These are phyloP conservation scores for Aspergillus tubingensis DNA, from an alignment of 2,329 filamentous ascomycete genomes.

Conservation along the genomic window DNA sequence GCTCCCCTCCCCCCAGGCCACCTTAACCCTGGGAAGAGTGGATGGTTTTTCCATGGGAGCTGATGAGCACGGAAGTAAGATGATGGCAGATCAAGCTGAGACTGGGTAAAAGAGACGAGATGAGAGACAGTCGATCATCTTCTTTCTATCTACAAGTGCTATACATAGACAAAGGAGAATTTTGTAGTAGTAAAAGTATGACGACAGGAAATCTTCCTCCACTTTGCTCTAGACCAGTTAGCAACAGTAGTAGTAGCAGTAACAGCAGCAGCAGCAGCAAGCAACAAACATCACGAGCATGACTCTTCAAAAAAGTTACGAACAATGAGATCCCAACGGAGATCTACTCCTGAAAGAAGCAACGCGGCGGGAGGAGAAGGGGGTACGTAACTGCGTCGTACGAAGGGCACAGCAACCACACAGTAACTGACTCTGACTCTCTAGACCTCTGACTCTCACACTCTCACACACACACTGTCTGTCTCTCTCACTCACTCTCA, in stretches of 20 bases:
- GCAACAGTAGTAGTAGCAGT: not conserved
- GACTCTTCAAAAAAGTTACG: not conserved
- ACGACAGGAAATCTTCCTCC: not conserved
- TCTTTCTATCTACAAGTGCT: not conserved
- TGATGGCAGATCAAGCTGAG: not conserved
- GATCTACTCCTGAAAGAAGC: not conserved
- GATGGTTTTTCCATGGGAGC: not conserved
- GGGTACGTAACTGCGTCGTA: conserved; percentile 15
- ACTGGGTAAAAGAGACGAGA: not conserved
- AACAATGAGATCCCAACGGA: not conserved
- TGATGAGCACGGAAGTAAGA: not conserved
- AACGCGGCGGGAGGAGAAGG: not conserved
- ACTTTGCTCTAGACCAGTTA: not conserved
- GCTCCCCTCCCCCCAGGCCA: conserved; percentile 1
- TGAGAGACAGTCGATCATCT: not conserved
- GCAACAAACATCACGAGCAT: too few species aligned
- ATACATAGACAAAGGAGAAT: not conserved
- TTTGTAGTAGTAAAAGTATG: too few species aligned
- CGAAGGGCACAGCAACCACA: conserved; percentile 3
- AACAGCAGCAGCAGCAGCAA: too few species aligned
- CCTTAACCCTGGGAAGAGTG: not conserved
- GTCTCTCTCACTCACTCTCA: not conserved
- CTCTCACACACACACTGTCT: not conserved
- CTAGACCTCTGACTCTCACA: too few species aligned
- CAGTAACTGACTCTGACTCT: too few species aligned